Conservation (phyloP, 208 protist genomes). For the Crithidia sp. region DNA sequence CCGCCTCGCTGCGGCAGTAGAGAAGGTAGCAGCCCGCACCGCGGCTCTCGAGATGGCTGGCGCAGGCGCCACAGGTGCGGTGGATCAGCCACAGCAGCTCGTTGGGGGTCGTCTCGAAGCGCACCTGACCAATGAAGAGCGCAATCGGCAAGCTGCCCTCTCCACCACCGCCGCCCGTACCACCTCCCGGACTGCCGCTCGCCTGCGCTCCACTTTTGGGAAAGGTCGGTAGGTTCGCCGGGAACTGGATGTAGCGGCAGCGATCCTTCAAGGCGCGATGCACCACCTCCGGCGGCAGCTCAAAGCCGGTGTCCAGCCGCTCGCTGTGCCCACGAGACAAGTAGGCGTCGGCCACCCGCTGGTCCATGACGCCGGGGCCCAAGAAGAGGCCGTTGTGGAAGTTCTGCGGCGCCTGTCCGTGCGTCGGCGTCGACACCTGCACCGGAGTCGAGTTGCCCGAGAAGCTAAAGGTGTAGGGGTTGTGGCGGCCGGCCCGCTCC, state of each 20-base stretch:
- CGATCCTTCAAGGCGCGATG: slow-evolving; percentile 67
- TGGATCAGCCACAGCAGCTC: slow-evolving; percentile 84
- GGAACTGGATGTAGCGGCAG: slow-evolving; percentile 80
- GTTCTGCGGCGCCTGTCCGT: slow-evolving; percentile 5
- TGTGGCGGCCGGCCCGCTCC: slow-evolving; percentile 30
- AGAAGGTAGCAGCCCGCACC: slow-evolving; percentile 82
- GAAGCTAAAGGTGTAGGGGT: slow-evolving; percentile 52
- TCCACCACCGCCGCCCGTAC: slow-evolving; percentile 13
- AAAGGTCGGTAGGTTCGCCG: slow-evolving; percentile 32
- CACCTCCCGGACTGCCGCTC: background rate
- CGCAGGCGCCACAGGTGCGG: slow-evolving; percentile 61
- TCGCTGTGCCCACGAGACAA: slow-evolving; percentile 26
- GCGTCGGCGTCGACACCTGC: slow-evolving; percentile 41
- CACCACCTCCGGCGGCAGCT: slow-evolving; percentile 60
- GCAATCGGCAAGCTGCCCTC: slow-evolving; percentile 30
- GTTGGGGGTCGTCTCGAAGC: slow-evolving; percentile 78
- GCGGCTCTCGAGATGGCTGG: slow-evolving; percentile 67
- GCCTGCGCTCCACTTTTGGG: slow-evolving; percentile 9
- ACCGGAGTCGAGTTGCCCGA: slow-evolving; percentile 53
- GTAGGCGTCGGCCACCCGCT: slow-evolving; percentile 7
- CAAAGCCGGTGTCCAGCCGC: slow-evolving; percentile 26
- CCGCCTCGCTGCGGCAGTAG: slow-evolving; percentile 64
- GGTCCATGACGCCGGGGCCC: slow-evolving; percentile 9
- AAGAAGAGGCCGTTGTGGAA: slow-evolving; percentile 11
- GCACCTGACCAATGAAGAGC: slow-evolving; percentile 87